These are phyloP conservation scores for Psilocybe sp. DNA, from an alignment of 768 basidiomycete species.

Conservation along the genomic window DNA sequence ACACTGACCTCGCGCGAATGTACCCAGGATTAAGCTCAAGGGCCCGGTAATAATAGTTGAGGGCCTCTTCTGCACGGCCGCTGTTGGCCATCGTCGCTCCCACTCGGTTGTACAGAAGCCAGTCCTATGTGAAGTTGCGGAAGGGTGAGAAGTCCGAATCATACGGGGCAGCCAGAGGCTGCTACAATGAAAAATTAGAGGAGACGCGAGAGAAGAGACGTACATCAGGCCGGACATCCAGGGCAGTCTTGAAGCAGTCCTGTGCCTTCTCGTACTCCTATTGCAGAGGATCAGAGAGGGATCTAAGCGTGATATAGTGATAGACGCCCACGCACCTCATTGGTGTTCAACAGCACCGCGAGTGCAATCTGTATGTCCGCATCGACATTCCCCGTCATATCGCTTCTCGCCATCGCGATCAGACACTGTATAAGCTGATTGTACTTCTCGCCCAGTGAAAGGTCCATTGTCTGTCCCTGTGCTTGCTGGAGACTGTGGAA, in stretches of 20 bases:
- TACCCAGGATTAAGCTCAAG: constrained; percentile 87
- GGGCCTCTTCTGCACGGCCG: constrained; percentile 74
- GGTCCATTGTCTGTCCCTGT: constrained; percentile 15
- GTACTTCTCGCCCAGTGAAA: constrained; percentile 38
- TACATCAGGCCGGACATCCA: constrained; percentile 81
- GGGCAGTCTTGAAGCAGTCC: constrained; percentile 35
- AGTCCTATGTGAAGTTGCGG: constrained; percentile 56
- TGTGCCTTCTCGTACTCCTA: constrained; percentile 90
- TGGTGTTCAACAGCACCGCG: constrained; percentile 88
- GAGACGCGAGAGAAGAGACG: constrained; percentile 18
- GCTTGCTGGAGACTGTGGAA: constrained; percentile 32
- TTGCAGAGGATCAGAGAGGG: constrained; percentile 1
- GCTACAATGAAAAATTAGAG: no score
- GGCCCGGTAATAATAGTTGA: constrained; percentile 83
- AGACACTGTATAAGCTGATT: constrained; percentile 67
- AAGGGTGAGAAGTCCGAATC: neutral
- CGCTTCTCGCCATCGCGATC: constrained; percentile 73
- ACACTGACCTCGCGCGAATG: constrained; percentile 73
- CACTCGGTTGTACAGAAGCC: constrained; percentile 88
- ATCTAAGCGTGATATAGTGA: constrained; percentile 4
- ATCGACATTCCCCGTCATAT: constrained; percentile 64
- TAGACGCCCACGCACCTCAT: constrained; percentile 55
- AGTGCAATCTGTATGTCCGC: constrained; percentile 95
- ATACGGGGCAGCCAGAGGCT: no score
- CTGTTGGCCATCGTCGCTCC: constrained; percentile 95